These are phyloP conservation scores for Boechera divaricarpa DNA, from an alignment of 345 rosid species.

Conservation along the genomic window DNA sequence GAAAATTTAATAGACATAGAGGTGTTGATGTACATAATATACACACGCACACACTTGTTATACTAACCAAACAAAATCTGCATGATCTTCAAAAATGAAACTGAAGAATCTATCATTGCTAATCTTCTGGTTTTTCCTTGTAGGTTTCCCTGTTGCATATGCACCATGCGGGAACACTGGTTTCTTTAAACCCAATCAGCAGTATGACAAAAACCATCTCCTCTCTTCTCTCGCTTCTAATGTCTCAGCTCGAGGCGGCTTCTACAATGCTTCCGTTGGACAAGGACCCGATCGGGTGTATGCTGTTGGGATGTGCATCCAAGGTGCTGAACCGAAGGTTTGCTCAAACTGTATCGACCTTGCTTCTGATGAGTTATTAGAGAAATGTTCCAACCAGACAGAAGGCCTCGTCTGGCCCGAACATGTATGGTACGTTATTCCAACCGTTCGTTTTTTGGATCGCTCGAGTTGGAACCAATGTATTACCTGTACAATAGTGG, in stretches of 20 bases:
- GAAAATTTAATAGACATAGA: too few species aligned
- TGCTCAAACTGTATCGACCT: too few species aligned
- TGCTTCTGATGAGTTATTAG: too few species aligned
- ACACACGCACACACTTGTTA: not conserved
- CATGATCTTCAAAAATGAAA: constrained; percentile 11
- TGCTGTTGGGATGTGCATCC: not conserved
- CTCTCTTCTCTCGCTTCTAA: constrained; percentile 40
- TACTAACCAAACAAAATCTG: not conserved
- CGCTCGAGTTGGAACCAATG: not conserved
- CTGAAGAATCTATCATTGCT: not conserved
- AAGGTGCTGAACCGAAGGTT: not conserved
- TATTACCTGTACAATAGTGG: not conserved
- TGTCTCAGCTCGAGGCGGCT: constrained; percentile 11
- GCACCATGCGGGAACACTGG: constrained; percentile 19
- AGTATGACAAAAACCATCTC: constrained; percentile 40
- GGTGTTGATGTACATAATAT: too few species aligned
- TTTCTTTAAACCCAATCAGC: constrained; percentile 25
- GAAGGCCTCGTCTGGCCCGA: not conserved
- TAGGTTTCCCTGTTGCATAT: constrained; percentile 6
- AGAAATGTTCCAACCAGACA: not conserved
- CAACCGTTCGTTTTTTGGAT: constrained; percentile 10
- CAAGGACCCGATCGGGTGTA: not conserved
- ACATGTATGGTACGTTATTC: constrained; percentile 48
- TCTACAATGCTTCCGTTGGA: constrained; percentile 25
- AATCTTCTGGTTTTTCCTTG: not conserved